Evolutionary conservation across 805 yeast species (phyloP).

Genomic region (Alloascoidea hylecoeti): DNA sequence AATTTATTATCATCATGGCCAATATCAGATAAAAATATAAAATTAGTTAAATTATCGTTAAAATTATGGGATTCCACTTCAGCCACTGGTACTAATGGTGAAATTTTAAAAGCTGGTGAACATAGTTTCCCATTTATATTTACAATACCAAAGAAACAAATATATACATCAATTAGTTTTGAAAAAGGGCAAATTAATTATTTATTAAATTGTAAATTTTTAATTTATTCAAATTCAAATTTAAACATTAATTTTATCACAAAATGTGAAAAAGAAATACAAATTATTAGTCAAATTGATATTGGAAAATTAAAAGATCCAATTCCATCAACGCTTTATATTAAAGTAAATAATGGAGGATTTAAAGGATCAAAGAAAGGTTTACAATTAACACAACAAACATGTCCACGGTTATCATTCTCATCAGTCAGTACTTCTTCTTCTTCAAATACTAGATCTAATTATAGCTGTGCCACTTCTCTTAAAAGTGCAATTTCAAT

Average conservation of each 20-base stretch:
- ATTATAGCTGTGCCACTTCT: not conserved
- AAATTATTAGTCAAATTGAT: conserved; percentile 62
- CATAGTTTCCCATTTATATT: conserved; percentile 82
- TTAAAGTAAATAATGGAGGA: conserved; percentile 40
- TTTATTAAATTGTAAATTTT: conserved; percentile 30
- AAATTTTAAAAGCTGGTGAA: conserved; percentile 35
- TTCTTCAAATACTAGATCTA: not conserved
- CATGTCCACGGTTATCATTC: conserved; percentile 15
- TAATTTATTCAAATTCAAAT: conserved; percentile 9
- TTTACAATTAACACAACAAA: too few relatives aligned
- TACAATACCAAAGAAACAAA: conserved; percentile 59
- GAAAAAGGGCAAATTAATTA: conserved; percentile 79
- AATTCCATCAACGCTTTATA: conserved; percentile 47
- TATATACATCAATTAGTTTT: conserved; percentile 64
- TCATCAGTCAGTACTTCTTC: not conserved
- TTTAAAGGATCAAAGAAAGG: conserved; percentile 21
- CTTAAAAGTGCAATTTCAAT: not conserved
- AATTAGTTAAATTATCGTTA: conserved; percentile 1
- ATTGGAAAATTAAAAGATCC: conserved; percentile 53
- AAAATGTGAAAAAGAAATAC: conserved; percentile 39
- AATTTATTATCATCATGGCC: not conserved
- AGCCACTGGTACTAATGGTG: conserved; percentile 1
- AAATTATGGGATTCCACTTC: too few relatives aligned
- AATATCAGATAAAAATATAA: conserved; percentile 4
- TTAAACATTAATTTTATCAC: conserved; percentile 8